Evolutionary conservation across 768 basidiomycete species (phyloP), one percentile per base, ranked within the genome.

Genomic region (Lactifluus pinguis): DNA sequence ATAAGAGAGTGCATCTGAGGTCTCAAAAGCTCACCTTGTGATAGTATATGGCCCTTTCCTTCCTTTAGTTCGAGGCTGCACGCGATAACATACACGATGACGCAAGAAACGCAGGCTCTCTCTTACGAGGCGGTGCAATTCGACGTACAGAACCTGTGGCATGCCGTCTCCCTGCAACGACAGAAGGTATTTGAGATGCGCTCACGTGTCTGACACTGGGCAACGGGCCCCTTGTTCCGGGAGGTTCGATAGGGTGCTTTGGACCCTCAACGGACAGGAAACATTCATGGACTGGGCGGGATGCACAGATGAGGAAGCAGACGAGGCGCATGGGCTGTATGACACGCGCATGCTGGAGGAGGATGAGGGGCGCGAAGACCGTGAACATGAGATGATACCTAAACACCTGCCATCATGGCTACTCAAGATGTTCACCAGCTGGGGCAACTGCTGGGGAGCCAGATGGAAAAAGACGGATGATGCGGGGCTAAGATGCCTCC

Each of bases 121-220:
- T 76, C 79, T 53, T 91, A 91, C 69, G 87, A 89, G 69, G 78
- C 82, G 7, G 83, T 81, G 52, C 87, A 89, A 68, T 83, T 89
- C 70, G 76, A 75, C 58, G 77, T 85, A 13, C 76, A 77, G 29
- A 82, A 85, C 34, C 77, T 90, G 44, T 88, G 86, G 86, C 79
- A 81, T 57, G 79, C 79, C 48, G 85, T 84, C 1, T 76, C 75
- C 41, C 79, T 81, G 19, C 79, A 82, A 19, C 77, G 88, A 29
- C 78, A 76, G 56, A 83, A 86, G 61, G 82, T 87, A 14, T 76
- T 88, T 67, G 80, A 74, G 54, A 68, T 89, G 66, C 81, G 88
- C 42, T 82, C 84, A 58, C 80, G 82, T 62, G 83, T 86, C 32
- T 65, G 87, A 86, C 11, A 77, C 78, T 55, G 80, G 83, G 49